Evolutionary conservation across 441 rosid genomes (phyloP), one percentile per base, ranked within the genome.

Genomic region (Adansonia rubrostipa): DNA sequence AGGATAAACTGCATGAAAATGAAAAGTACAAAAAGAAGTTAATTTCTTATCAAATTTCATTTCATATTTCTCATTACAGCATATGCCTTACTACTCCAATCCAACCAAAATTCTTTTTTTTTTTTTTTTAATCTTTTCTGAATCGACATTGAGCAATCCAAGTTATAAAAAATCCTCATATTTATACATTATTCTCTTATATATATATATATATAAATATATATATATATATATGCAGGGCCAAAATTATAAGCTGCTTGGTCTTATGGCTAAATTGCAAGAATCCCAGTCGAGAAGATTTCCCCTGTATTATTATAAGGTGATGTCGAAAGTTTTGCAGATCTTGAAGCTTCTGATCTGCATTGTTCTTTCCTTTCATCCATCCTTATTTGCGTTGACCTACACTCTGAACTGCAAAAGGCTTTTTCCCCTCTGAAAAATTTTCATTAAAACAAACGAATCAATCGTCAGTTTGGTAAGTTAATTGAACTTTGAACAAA

Each of bases 341-440:
- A 79, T 54, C 83, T 80, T 60, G 87, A 51, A 11, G 82, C 71
- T 13, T 87, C 87, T 22, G 85, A 77, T 82, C 86, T 79, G 84
- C 90, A 87, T 84, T 77, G 87, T 77, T 88, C 92, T 77, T 82
- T 86, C 19, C 76, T 68, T 74, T 87, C 91, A 56, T 90, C 90
- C 28, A 58, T 74, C 77, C 56, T 77, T 66, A 88, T 88, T 44
- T 87, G 94, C 58, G 78, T 77, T 7, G 89, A 86, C 17, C 92
- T 77, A 61, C 92, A 88, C 61, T 88, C 92, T 3, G 75, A n/a
- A 77, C 92, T 90, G 54, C 92, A 90, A 66, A 88, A 90, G 5
- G 84, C 94, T 19, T 86, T 88, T 78, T 90, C 94, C 20, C 94
- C 91, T 57, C 90, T 90, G 91, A 47, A 69, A 13, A 70, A 5